phyloP scores from a whole-genome alignment of 2,329 filamentous ascomycete genomes.

The Ascochyta rabiei region DNA sequence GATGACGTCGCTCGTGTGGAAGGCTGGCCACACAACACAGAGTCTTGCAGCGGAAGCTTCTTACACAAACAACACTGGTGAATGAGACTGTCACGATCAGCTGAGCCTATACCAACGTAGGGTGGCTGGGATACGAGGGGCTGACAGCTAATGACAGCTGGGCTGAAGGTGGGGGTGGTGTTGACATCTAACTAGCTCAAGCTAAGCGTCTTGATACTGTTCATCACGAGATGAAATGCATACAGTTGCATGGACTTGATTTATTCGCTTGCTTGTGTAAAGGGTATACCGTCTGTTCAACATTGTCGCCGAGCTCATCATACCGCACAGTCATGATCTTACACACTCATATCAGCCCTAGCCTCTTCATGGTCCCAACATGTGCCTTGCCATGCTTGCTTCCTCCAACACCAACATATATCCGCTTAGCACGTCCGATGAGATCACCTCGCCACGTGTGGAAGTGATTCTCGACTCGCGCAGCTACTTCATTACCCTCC shows the following conservation, averaged over 20 bases:
- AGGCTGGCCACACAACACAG: neutral
- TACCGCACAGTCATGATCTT: neutral
- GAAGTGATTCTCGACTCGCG: conserved; percentile 35
- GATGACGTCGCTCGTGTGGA: conserved; percentile 12
- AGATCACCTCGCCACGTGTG: conserved; percentile 38
- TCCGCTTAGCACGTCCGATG: conserved; percentile 31
- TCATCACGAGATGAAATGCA: neutral
- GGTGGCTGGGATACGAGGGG: conserved; percentile 5
- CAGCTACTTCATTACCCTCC: conserved; percentile 37
- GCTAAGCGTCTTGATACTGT: neutral
- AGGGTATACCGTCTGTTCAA: conserved; percentile 10
- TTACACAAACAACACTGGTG: neutral
- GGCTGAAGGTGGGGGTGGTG: conserved; percentile 1
- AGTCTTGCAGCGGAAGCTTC: neutral
- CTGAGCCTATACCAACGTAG: neutral
- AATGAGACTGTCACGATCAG: neutral
- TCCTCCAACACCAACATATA: conserved; percentile 25
- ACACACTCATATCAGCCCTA: conserved; percentile 31
- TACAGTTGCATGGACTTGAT: neutral
- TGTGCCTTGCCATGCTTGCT: conserved; percentile 28
- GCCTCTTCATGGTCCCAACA: conserved; percentile 36
- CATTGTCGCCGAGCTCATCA: neutral
- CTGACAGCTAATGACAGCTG: neutral
- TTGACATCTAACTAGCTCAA: neutral
- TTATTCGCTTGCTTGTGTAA: neutral